These are phyloP conservation scores for Alnus rubra DNA, from an alignment of 306 rosid genomes.

Conservation along the genomic window DNA sequence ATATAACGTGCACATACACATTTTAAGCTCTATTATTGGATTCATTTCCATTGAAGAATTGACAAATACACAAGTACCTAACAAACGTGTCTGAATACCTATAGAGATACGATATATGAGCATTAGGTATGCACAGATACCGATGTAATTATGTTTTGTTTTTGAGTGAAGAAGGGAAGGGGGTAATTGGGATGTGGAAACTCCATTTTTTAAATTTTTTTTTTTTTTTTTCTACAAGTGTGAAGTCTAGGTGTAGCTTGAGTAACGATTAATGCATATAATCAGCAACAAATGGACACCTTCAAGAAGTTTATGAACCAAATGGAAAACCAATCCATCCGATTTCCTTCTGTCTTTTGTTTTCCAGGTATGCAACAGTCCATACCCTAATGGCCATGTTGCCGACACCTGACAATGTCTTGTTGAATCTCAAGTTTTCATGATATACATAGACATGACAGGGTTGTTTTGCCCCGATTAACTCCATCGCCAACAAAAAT, in stretches of 20 bases:
- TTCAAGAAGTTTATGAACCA: slow-evolving; percentile 27
- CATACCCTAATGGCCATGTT: slow-evolving; percentile 6
- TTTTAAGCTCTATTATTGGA: no score
- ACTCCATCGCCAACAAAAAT: background rate
- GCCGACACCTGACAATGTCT: slow-evolving; percentile 35
- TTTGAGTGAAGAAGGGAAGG: background rate
- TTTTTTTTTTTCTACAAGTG: background rate
- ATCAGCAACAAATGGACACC: slow-evolving; percentile 54
- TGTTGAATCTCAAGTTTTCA: slow-evolving; percentile 7
- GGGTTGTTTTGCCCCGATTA: background rate
- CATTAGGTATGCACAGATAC: background rate
- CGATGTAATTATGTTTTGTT: background rate
- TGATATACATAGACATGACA: background rate
- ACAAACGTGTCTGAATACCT: background rate
- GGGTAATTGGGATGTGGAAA: background rate
- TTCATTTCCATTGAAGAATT: background rate
- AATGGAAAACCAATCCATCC: slow-evolving; percentile 38
- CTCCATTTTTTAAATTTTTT: background rate
- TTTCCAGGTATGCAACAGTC: slow-evolving; percentile 43
- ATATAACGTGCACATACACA: background rate
- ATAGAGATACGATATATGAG: background rate
- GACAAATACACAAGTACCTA: background rate
- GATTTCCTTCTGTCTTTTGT: slow-evolving; percentile 32
- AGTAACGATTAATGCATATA: slow-evolving; percentile 33
- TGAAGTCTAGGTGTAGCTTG: slow-evolving; percentile 58